These are phyloP conservation scores for Ustilago lituana DNA, from an alignment of 1,284 basidiomycete species.

Conservation along the genomic window DNA sequence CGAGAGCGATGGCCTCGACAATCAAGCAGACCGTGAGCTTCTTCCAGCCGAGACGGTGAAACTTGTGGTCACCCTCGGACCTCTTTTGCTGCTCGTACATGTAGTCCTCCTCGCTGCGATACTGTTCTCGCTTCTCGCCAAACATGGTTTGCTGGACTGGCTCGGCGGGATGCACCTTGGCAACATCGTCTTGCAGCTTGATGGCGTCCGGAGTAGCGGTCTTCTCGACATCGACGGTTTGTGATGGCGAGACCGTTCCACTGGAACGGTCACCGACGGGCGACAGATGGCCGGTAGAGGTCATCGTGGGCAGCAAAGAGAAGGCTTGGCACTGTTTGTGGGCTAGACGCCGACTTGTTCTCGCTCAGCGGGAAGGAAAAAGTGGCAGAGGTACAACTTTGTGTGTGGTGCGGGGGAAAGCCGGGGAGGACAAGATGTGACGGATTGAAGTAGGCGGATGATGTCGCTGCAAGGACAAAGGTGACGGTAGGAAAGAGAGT, in stretches of 20 bases:
- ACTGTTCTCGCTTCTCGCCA: constrained; percentile 50
- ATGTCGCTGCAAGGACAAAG: constrained; percentile 3
- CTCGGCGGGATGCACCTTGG: constrained; percentile 1
- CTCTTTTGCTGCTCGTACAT: constrained; percentile 50
- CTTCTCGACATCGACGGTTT: constrained; percentile 38
- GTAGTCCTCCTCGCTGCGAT: constrained; percentile 52
- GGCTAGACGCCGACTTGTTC: background rate
- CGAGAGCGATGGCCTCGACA: constrained; percentile 61
- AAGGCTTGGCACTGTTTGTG: background rate
- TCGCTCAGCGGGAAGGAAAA: background rate
- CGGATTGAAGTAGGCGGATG: background rate
- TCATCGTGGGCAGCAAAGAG: constrained; percentile 12
- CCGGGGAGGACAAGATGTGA: constrained; percentile 3
- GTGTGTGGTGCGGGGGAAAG: constrained; percentile 3
- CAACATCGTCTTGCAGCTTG: constrained; percentile 13
- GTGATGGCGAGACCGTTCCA: constrained; percentile 30
- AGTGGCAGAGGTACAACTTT: constrained; percentile 1
- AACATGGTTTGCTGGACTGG: constrained; percentile 38
- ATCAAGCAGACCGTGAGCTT: constrained; percentile 59
- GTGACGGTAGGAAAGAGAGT: constrained; percentile 1
- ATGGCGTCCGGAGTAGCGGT: constrained; percentile 16
- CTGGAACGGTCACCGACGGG: constrained; percentile 25
- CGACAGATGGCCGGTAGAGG: constrained; percentile 31
- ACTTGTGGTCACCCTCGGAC: constrained; percentile 50
- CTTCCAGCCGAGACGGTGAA: constrained; percentile 56